These are phyloP conservation scores for Melocanna baccifera DNA, from an alignment of 176 grass and related monocot species.

Conservation along the genomic window DNA sequence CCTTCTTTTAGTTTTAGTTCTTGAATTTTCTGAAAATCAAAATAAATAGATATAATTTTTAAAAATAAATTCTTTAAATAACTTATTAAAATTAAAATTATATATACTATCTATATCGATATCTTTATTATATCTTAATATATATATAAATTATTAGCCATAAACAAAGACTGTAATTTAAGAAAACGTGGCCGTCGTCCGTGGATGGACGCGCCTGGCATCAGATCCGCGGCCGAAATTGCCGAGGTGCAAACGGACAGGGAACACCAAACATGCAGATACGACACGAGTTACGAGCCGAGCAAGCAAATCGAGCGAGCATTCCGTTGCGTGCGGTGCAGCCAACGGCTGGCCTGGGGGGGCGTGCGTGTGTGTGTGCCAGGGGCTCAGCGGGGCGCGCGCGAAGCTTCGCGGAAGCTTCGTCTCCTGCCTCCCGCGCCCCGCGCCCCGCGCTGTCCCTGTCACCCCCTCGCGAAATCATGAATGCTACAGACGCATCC, in stretches of 20 bases:
- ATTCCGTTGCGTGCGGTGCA: neutral
- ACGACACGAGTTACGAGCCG: neutral
- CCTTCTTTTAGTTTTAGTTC: too few relatives aligned
- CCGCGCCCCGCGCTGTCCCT: neutral
- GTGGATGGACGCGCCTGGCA: too few relatives aligned
- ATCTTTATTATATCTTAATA: too few relatives aligned
- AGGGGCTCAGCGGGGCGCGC: too few relatives aligned
- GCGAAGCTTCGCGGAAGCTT: slow-evolving; percentile 29
- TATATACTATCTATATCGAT: too few relatives aligned
- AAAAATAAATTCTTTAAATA: too few relatives aligned
- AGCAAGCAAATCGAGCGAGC: neutral
- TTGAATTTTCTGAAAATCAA: too few relatives aligned
- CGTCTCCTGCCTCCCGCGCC: neutral
- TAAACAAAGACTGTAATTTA: accelerated
- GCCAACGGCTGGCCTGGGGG: neutral
- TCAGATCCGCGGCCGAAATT: neutral
- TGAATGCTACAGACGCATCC: neutral
- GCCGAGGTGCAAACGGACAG: neutral
- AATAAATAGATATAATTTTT: too few relatives aligned
- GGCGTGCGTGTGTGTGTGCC: too few relatives aligned
- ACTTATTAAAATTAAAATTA: too few relatives aligned
- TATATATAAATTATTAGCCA: too few relatives aligned
- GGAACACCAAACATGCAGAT: neutral
- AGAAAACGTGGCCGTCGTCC: too few relatives aligned
- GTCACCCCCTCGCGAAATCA: neutral